Percentiles rank a stretch among this genome's conserved stretches.
Evolutionary conservation across 139 green algal species (phyloP).

Genomic region (Monoraphidium neglectum): DNA sequence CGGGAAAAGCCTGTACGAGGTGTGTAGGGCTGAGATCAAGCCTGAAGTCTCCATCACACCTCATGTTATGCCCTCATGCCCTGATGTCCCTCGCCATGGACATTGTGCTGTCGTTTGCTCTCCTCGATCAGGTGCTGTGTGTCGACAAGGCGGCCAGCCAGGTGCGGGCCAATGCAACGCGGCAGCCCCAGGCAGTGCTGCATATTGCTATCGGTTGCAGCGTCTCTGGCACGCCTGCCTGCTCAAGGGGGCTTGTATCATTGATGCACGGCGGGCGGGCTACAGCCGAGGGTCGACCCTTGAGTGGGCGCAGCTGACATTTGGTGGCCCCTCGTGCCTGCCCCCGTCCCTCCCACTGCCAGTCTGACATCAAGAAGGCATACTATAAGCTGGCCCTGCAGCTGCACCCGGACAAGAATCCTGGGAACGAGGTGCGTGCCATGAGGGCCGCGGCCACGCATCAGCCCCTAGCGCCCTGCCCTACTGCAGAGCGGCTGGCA

Average conservation of each 20-base stretch:
- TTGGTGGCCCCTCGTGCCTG: no score
- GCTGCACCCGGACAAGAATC: slow-evolving; percentile 95
- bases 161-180: slow-evolving; percentile 20
- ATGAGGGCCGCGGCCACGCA: background rate
- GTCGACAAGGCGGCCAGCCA: slow-evolving; percentile 56
- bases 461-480: no score
- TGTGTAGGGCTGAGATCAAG: background rate
- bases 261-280: background rate
- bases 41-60: background rate
- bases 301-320: no score
- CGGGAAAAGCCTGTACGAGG: slow-evolving; percentile 47
- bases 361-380: slow-evolving; percentile 80
- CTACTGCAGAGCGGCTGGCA: no score
- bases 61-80: background rate
- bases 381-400: slow-evolving; percentile 86
- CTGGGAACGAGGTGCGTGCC: slow-evolving; percentile 28
- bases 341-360: slow-evolving; percentile 25
- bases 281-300: no score
- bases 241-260: background rate
- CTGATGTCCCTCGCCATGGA: background rate
- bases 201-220: background rate
- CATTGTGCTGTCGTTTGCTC: background rate
- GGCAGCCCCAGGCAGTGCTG: background rate
- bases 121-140: slow-evolving; percentile 59
- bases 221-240: background rate